phyloP scores from a whole-genome alignment of 2,329 filamentous ascomycete genomes.

The Blastomyces emzantsi region DNA sequence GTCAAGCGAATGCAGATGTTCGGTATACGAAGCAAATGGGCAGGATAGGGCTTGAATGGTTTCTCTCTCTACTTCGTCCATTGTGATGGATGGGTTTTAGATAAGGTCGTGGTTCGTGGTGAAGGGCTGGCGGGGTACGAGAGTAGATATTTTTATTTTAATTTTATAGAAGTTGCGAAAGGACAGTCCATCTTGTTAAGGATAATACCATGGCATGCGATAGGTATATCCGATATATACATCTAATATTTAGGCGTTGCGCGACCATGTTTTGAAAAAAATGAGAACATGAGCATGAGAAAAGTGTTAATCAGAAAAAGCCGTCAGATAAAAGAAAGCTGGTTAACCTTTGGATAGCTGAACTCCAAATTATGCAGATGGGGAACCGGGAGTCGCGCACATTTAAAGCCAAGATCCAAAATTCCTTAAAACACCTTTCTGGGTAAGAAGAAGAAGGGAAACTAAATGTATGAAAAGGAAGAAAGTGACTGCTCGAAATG shows the following conservation, averaged over 20 bases:
- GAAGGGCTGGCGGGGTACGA: too few species aligned
- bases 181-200: too few species aligned
- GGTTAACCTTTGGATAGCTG: neutral
- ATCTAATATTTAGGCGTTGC: neutral
- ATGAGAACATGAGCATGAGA: neutral
- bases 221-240: neutral
- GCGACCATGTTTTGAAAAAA: neutral
- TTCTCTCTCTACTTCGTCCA: neutral
- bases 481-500: neutral
- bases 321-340: too few species aligned
- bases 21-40: neutral
- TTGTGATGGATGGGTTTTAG: neutral
- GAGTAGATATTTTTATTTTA: too few species aligned
- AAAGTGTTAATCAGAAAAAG: neutral
- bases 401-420: neutral
- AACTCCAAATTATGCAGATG: neutral
- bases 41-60: neutral
- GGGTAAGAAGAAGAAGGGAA: neutral
- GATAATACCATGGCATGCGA: too few species aligned
- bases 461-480: neutral
- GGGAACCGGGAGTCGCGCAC: neutral
- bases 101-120: neutral
- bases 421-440: neutral
- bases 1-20: neutral
- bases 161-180: too few species aligned